Evolutionary conservation across 129 eudicot genomes (phyloP), one percentile per base, ranked within the genome.

Genomic region (Kitagawia praeruptora): DNA sequence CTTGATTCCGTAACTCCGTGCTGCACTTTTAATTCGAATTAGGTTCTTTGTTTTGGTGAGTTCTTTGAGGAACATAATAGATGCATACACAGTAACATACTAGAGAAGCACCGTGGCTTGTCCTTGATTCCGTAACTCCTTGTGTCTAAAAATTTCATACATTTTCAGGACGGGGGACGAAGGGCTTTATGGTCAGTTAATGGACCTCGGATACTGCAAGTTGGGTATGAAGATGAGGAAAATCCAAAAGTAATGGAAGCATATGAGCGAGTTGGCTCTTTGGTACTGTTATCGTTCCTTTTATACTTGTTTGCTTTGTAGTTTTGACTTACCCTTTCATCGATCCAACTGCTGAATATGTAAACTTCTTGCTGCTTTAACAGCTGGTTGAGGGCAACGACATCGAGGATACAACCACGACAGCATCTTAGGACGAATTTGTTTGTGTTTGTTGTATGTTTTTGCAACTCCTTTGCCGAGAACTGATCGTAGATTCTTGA

Each of bases 101-200:
- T 58, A n/a, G 34, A 58, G 14, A 58, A n/a, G 14, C 34, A n/a
- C 9, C n/a, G 31, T 41, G 46, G 25, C 2, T 66, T 39, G 11
- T 66, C 14, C 37, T 3, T 66, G 41, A 34, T 66, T 16, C 73
- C 19, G 34, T 3, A 66, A 5, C 6, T 66, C 19, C 41, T 14
- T 5, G 73, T 67, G 14, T 28, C 14, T 5, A n/a, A 12, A 40
- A 27, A 11, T 28, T 31, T 67, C 23, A 34, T 13, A 67, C 23
- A 31, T 31, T 84, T 77, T 18, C 81, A 96, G 97, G 97, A 85
- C 75, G 96, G 91, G 8, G 99, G 99, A 25, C 81, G 97, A 81
- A 89, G 99, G 69, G 99, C 97, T 51, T 90, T 96, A 75, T 96
- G 99, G 99, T 96, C 97, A 0, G 86, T 96, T 8, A 92, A 96